Evolutionary conservation across 116 monocot genomes (phyloP), one percentile per base, ranked within the genome.

Genomic region (Thalassia testudinum): DNA sequence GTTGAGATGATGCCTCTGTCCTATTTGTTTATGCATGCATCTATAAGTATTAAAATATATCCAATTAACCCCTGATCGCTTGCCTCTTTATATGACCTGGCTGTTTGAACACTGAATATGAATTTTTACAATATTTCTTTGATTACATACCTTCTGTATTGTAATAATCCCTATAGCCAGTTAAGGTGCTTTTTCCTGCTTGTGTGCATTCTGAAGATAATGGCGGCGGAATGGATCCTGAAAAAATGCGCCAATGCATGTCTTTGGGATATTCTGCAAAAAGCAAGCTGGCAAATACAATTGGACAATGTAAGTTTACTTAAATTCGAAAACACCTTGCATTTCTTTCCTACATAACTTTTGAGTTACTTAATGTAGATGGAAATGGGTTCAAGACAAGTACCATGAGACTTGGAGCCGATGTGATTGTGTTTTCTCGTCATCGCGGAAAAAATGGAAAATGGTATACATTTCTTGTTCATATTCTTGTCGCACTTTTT

Each of bases 351-450:
- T 47, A 30, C 2, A 24, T 19, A 26, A 27, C 5, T 47, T 20
- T 4, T 61, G 12, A 50, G 15, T 24, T 43, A 28, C 37, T 22
- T 37, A 23, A 43, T 23, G 26, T 28, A 93, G 92, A 92, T 73
- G 92, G 92, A 57, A 92, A 92, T 77, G 92, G 92, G 40, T 92
- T 92, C 62, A 92, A 92, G 57, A 92, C 92, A 13, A 92, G 92
- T 57, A 92, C 92, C 37, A 92, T 92, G 92, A 82, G 92, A 66
- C 83, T 92, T 52, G 92, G 92, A 18, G 92, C 92, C 63, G 92
- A 92, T 78, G 92, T 78, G 21, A 80, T 92, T 43, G 92, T 92
- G 1, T 95, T 95, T 60, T 84, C 95, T 44, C 75, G 88, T 53
- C 76, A 78, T 62, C 59, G 20, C 54, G 84, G 78, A 54, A 78